Evolutionary conservation across 2,329 filamentous ascomycete genomes (phyloP).

Genomic region (Pseudogymnoascus sp.): DNA sequence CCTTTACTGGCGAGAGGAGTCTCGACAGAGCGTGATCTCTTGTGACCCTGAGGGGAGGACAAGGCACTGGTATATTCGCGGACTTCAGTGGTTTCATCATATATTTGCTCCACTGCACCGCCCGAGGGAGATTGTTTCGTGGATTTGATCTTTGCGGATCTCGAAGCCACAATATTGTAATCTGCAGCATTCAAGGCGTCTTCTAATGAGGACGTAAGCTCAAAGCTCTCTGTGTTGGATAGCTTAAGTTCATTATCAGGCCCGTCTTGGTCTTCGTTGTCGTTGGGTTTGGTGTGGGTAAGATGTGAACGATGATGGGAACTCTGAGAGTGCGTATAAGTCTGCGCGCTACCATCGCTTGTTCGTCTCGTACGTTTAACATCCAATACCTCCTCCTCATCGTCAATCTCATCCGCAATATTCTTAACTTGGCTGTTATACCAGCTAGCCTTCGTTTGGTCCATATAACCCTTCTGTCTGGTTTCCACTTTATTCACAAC

Average conservation of each 20-base stretch:
- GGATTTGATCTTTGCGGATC: background rate
- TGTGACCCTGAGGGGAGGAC: background rate
- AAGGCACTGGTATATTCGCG: background rate
- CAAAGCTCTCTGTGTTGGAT: constrained; percentile 19
- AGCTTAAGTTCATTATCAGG: background rate
- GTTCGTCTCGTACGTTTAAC: background rate
- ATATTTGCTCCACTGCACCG: background rate
- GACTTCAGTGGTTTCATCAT: constrained; percentile 4
- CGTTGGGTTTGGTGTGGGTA: background rate
- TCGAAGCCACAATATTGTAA: background rate
- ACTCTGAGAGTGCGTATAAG: background rate
- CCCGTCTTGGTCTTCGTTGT: background rate
- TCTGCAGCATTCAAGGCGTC: constrained; percentile 23
- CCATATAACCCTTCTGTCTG: constrained; percentile 60
- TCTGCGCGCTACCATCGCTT: constrained; percentile 9
- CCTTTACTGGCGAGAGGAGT: background rate
- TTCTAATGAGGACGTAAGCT: constrained; percentile 28
- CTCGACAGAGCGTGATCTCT: background rate
- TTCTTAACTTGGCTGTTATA: constrained; percentile 65
- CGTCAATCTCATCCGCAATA: constrained; percentile 34
- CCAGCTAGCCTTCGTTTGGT: constrained; percentile 77
- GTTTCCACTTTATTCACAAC: constrained; percentile 60
- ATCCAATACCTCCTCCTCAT: constrained; percentile 29
- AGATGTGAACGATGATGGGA: background rate
- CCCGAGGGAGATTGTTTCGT: background rate